Evolutionary conservation across 1,284 basidiomycete species (phyloP), one percentile per base, ranked within the genome.

Genomic region (Earliella scabrosa): DNA sequence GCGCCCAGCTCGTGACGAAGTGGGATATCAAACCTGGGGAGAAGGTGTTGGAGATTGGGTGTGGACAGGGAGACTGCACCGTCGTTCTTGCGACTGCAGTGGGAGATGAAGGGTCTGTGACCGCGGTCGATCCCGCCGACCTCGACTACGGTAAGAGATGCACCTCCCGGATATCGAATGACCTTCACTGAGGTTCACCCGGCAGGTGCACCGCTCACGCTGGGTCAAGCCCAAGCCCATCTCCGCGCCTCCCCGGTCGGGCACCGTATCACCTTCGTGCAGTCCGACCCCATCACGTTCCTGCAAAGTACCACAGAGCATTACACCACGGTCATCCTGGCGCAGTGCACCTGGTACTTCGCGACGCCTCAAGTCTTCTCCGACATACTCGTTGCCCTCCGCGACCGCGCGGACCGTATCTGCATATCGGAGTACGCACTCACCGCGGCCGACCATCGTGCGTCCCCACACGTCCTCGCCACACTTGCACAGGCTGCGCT

Each of bases 51-150:
- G 77, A 80, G 57, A 61, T 79, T 13, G 77, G 77, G 31, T 78
- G 77, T 58, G 77, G 77, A 1, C 77, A 78, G 50, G 77, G 77
- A 11, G 77, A 79, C 53, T 73, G 71, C 53, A 78, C 76, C 0
- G 66, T 71, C 16, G 74, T 69, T 2, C 67, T 79, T 2, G 77
- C 77, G 20, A 64, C 67, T 14, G 67, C 70, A 7, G 74, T 78
- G 9, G 77, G 77, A 1, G 63, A 64, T 0, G 56, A 51, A 0
- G 77, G 77, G 2, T 71, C 72, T 43, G 74, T 79, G 24, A 75
- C 71, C 21, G 77, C 73, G 1, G 63, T 79, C 20, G 77, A 79
- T 56, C 77, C 77, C 13, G 77, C 67, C 0, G 65, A 71, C 18
- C 63, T 73, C 9, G 69, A 74, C 51, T 80, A 78, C 52, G 76